Conservation (phyloP, 257 asterid genomes). For the Mitragyna speciosa region DNA sequence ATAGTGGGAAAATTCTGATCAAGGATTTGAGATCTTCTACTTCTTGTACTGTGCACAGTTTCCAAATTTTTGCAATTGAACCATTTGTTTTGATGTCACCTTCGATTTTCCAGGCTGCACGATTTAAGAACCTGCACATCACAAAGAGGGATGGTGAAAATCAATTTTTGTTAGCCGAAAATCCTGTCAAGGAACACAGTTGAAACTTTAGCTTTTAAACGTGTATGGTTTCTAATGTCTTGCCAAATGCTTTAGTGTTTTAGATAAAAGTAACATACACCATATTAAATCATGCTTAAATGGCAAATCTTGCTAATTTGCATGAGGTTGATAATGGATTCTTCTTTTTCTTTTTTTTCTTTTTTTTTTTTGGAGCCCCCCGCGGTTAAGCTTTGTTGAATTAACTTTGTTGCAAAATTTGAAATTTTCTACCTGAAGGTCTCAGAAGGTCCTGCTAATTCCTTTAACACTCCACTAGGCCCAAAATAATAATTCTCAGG, state of each 20-base stretch:
- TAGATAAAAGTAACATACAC: too few species aligned
- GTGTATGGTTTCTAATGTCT: too few species aligned
- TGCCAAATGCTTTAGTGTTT: too few species aligned
- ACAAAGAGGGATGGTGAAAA: not conserved
- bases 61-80: constrained; percentile 32
- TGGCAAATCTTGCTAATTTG: too few species aligned
- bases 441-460: not conserved
- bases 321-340: too few species aligned
- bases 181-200: not conserved
- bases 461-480: not conserved
- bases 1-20: constrained; percentile 37
- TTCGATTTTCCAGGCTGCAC: constrained; percentile 35
- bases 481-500: constrained; percentile 11
- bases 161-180: not conserved
- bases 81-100: constrained; percentile 35
- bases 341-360: too few species aligned
- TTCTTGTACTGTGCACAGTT: constrained; percentile 40
- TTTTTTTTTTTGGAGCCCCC: too few species aligned
- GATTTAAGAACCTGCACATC: constrained; percentile 32
- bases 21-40: constrained; percentile 46
- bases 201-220: not conserved
- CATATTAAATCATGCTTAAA: too few species aligned
- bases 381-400: too few species aligned
- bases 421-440: constrained; percentile 20
- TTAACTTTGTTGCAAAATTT: not conserved